Evolutionary conservation across 331 rosid genomes (phyloP).

Genomic region (Malus hybrid): DNA sequence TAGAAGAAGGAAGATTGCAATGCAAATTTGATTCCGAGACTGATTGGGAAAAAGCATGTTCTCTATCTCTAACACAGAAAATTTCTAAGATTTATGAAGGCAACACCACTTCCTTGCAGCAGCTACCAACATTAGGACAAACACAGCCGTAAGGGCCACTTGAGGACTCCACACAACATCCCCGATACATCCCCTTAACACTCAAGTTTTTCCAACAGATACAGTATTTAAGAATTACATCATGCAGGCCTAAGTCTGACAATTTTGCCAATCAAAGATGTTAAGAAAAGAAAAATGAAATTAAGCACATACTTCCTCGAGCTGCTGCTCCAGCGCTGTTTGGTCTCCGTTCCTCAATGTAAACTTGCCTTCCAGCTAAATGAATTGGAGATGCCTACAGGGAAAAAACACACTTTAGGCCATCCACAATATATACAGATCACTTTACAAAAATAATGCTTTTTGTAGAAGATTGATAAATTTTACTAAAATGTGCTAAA

Average conservation of each 20-base stretch:
- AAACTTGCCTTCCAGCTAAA: slow-evolving; percentile 75
- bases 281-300: neutral
- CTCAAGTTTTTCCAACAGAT: neutral
- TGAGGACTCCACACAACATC: neutral
- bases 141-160: neutral
- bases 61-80: neutral
- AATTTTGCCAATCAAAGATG: neutral
- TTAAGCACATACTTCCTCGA: slow-evolving; percentile 76
- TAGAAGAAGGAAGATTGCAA: no score
- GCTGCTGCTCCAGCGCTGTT: slow-evolving; percentile 47
- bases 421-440: neutral
- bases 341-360: slow-evolving; percentile 88
- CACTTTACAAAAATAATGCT: neutral
- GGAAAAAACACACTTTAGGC: slow-evolving; percentile 9
- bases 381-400: slow-evolving; percentile 30
- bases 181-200: neutral
- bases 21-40: neutral
- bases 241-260: neutral
- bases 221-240: neutral
- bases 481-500: neutral
- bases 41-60: neutral
- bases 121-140: neutral
- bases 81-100: neutral
- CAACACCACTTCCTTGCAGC: neutral
- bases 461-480: neutral